Conservation (phyloP, 352 stramenopile genomes). For the Thalassiosira allenii region DNA sequence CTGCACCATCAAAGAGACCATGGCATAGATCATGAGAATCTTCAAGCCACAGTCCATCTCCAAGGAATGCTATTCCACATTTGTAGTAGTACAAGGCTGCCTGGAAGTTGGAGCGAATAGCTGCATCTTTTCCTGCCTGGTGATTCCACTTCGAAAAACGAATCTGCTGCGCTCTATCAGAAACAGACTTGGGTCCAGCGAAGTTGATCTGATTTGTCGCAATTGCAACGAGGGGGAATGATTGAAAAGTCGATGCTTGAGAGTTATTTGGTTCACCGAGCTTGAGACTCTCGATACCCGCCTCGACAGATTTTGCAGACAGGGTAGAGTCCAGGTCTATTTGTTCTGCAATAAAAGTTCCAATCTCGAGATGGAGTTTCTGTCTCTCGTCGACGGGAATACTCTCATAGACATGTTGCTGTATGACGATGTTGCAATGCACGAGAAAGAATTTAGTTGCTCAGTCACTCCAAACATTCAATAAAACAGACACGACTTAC, state of each 20-base stretch:
- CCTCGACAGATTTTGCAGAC: no score
- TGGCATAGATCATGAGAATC: constrained; percentile 10
- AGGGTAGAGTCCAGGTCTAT: no score
- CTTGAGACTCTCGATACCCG: no score
- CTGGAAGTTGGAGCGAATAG: constrained; percentile 17
- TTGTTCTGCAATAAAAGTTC: no score
- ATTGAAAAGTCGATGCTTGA: constrained; percentile 9
- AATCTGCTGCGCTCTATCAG: not conserved
- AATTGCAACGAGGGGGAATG: constrained; percentile 12
- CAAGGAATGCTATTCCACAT: constrained; percentile 27
- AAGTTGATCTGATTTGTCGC: constrained; percentile 32
- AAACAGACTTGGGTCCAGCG: not conserved
- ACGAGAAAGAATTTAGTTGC: no score
- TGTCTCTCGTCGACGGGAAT: not conserved
- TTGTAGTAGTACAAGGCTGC: constrained; percentile 22
- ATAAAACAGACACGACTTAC: no score
- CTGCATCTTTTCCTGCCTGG: not conserved
- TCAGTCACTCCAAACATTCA: no score
- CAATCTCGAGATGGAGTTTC: constrained; percentile 23
- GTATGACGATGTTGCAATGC: no score
- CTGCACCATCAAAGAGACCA: constrained; percentile 13
- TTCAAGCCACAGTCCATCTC: not conserved
- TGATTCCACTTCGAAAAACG: constrained; percentile 30
- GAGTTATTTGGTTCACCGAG: no score
- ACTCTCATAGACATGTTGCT: constrained; percentile 17